Conservation (phyloP, 1,139 yeast species). For the Geotrichum phurueaensis region DNA sequence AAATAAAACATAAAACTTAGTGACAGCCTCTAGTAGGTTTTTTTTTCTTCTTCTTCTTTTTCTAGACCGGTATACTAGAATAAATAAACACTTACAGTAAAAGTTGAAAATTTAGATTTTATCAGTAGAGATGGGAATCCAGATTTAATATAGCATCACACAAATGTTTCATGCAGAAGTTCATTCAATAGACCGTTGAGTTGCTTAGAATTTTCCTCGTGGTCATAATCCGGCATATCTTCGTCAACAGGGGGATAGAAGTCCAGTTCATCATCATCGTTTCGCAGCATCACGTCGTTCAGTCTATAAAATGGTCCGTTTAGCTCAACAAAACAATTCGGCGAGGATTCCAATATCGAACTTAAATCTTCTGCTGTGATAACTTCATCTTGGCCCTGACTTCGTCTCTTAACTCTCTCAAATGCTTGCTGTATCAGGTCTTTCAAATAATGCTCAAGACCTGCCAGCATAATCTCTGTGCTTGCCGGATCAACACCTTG, state of each 20-base stretch:
- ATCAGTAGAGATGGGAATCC: not conserved
- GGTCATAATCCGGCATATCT: not conserved
- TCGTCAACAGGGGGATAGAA: not conserved
- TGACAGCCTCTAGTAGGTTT: too few species aligned
- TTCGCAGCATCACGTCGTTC: conserved; percentile 31
- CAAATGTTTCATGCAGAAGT: conserved; percentile 5
- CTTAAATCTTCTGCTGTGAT: conserved; percentile 34
- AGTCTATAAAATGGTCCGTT: conserved; percentile 33
- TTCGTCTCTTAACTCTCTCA: conserved; percentile 38
- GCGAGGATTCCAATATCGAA: conserved; percentile 29
- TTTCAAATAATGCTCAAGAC: conserved; percentile 73
- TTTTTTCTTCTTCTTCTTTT: not conserved
- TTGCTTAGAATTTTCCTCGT: conserved; percentile 1
- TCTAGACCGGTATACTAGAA: not conserved
- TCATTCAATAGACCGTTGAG: conserved; percentile 6
- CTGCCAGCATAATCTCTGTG: conserved; percentile 69
- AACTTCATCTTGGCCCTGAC: conserved; percentile 22
- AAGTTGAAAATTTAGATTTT: not conserved
- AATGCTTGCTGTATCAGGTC: conserved; percentile 68
- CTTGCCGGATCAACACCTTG: conserved; percentile 71
- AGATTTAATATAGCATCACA: not conserved
- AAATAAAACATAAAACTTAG: not conserved
- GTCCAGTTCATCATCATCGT: conserved; percentile 25
- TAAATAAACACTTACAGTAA: not conserved
- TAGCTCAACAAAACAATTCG: conserved; percentile 32